Evolutionary conservation across 192 early-diverging fungal species (phyloP), one percentile per base, ranked within the genome.

Genomic region (Gaertneriomyces sp.): DNA sequence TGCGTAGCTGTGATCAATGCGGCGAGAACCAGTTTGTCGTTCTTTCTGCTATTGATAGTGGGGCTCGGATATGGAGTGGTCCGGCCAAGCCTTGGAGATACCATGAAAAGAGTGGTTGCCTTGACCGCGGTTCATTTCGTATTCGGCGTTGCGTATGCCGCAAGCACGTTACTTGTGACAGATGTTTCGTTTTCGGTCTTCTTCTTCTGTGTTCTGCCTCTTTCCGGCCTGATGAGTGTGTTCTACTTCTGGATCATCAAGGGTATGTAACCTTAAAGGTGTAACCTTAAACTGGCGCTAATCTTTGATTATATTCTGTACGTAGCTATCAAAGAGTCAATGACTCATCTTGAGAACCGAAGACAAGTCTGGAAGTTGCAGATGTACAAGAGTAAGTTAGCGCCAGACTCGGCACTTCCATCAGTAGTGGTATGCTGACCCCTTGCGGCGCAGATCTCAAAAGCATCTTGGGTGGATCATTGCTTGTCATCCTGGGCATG

Each of bases 31-130:
- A 91, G 90, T 60, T 73, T 97, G 46, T 96, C 96, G 3, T 91
- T 98, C 69, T 97, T 97, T 64, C 93, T 98, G 88, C 81, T 98
- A 1, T 79, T 98, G 47, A 91, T 98, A 51, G 93, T 96, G 7
- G 86, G 90, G 5, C 87, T 98, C 67, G 96, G 96, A 25, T 98
- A 95, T 74, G 93, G 96, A 49, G 95, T 98, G 17, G 93, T 98
- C 45, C 88, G 90, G 47, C 94, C 94, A 7, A 90, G 91, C 17
- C 85, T 98, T 42, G 94, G 94, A 25, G 74, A 78, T 45, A 89
- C 88, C 16, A 97, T 99, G 94, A 90, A 87, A 51, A 90, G 88
- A 63, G 93, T 92, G 72, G 73, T 89, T 9, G 71, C 83, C 42
- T 75, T 99, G 14, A 86, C 90, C 20, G 76, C 79, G 7, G 75